A percentile compares a stretch with the other conserved stretches of the same genome.
phyloP scores from a whole-genome alignment of 495 filamentous ascomycete genomes.

The Margaritispora aquatica region DNA sequence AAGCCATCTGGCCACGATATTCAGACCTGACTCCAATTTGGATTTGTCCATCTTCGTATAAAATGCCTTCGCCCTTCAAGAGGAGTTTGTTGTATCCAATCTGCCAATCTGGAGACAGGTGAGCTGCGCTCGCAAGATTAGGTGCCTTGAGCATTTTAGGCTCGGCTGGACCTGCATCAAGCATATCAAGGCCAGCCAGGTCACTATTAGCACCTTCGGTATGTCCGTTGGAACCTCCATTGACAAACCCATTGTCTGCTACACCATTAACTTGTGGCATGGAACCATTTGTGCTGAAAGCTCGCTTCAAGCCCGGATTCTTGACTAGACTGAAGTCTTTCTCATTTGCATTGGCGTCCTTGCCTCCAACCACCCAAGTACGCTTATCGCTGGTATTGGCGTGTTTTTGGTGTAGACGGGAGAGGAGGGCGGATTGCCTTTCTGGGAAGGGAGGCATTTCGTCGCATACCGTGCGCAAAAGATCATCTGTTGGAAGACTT shows the following conservation, averaged over 20 bases:
- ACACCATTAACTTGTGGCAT: conserved; percentile 25
- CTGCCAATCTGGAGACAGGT: conserved; percentile 93
- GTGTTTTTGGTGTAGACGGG: conserved; percentile 88
- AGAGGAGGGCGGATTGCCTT: conserved; percentile 83
- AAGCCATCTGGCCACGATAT: conserved; percentile 89
- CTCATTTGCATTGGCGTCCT: conserved; percentile 80
- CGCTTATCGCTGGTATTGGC: conserved; percentile 86
- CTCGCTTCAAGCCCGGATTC: conserved; percentile 75
- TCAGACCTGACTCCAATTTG: conserved; percentile 90
- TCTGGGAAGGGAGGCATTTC: conserved; percentile 99
- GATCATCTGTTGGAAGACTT: conserved; percentile 79
- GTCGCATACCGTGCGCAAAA: conserved; percentile 92
- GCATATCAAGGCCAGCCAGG: conserved; percentile 77
- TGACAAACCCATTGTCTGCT: conserved; percentile 40
- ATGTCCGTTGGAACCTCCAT: conserved; percentile 50
- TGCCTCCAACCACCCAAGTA: conserved; percentile 93
- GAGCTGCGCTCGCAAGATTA: conserved; percentile 87
- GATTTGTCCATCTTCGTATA: conserved; percentile 93
- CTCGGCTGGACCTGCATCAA: conserved; percentile 44
- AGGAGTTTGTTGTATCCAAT: conserved; percentile 82
- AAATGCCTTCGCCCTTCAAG: conserved; percentile 72
- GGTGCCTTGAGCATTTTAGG: conserved; percentile 48
- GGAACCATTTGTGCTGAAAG: conserved; percentile 53
- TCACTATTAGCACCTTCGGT: conserved; percentile 46
- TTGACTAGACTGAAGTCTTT: conserved; percentile 78